Base-by-base conservation (phyloP, 495 filamentous ascomycete species). In the Xeromyces bisporus region DNA sequence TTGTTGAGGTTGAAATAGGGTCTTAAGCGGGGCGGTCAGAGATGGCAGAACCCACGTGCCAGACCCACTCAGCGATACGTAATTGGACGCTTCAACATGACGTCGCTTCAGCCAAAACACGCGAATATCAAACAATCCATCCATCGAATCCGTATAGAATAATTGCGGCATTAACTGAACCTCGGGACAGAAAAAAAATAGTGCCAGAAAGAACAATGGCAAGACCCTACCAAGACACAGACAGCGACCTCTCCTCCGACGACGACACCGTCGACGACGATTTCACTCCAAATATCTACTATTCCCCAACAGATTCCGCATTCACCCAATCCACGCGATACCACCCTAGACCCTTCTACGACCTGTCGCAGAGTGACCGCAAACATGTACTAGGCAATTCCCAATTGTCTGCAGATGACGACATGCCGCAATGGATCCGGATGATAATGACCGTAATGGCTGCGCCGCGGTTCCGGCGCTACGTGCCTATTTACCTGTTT, bases 391-490 rank as follows among this genome's bases (percentile, higher is more conserved):
- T 20, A 39, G 44, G 36, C 36, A 36, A 47, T 31, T 32, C 38
- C 29, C 35, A 43, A 23, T 29, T 43, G n/a, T 37, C 38, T 30
- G 34, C 41, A 17, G 36, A 50, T 7, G 33, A 41, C 26, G 41
- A 48, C 12, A 18, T 43, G 16, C 33, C 46, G 10, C 35, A 33
- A 32, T 56, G 47, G 43, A 9, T 47, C 8, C 44, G 54, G 25
- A 50, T 56, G 42, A 31, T 46, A 23, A 18, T 38, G 25, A 51
- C 50, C 18, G 41, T 63, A 27, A 35, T 55, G 21, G 45, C 53
- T 9, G 60, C 64, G 8, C 64, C 62, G 13, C 50, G 56, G 14
- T 58, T 66, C 34, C 56, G 61, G 20, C 59, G 66, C 31, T 64
- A 62, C 31, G 38, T 60, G 6, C 16, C 65, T 23, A 39, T 64